Conservation (phyloP, 768 basidiomycete genomes). For the Podaxis mareebaensis region DNA sequence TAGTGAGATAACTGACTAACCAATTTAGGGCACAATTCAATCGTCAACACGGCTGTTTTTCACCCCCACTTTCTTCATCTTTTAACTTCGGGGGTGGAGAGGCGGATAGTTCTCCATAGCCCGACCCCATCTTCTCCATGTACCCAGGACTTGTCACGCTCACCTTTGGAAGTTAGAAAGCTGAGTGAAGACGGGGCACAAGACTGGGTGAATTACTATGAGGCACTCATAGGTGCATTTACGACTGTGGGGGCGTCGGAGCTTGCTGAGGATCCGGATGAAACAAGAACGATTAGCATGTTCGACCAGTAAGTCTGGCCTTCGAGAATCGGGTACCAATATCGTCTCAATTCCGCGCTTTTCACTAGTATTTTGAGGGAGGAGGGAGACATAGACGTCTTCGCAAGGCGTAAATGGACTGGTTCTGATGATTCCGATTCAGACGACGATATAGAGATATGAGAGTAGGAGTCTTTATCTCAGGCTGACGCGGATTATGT, state of each 20-base stretch:
- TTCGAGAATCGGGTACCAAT: background rate
- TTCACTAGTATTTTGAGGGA: conserved; percentile 52
- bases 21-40: conserved; percentile 64
- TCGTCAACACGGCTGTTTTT: conserved; percentile 72
- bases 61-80: conserved; percentile 72
- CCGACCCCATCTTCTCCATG: conserved; percentile 59
- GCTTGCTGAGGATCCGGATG: conserved; percentile 33
- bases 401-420: conserved; percentile 42
- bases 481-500: background rate
- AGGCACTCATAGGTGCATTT: conserved; percentile 31
- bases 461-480: background rate
- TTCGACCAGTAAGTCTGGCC: conserved; percentile 66
- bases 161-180: conserved; percentile 48
- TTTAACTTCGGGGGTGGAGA: conserved; percentile 74
- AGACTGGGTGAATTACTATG: conserved; percentile 37
- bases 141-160: conserved; percentile 43
- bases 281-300: conserved; percentile 55
- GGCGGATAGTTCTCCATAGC: conserved; percentile 66
- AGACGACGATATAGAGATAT: conserved; percentile 4
- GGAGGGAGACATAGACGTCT: conserved; percentile 61
- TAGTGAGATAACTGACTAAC: background rate
- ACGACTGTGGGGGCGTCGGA: conserved; percentile 29
- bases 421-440: conserved; percentile 26
- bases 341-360: background rate
- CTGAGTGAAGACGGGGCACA: conserved; percentile 35